Base-by-base conservation (phyloP, 169 alveolate species). In the Eimeria tenella region DNA sequence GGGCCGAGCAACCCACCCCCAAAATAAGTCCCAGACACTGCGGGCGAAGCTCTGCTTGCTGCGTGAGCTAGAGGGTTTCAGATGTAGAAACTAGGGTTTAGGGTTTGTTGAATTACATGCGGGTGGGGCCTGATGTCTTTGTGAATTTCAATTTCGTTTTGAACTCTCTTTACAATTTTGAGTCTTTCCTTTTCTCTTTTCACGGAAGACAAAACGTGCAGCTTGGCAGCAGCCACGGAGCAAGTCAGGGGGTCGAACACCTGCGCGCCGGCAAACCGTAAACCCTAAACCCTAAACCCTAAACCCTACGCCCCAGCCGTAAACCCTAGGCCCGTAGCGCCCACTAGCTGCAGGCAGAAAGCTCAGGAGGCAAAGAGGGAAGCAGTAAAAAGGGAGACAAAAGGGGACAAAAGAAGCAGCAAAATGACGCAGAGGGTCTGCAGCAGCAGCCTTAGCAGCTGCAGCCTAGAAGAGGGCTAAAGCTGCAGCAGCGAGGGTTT, bases 181-280 rank as follows among this genome's bases (percentile, higher is more conserved):
- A 96, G 96, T 55, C 98, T 95, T 89, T 97, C 98, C 42, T 95
- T 96, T 65, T 96, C 97, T 62, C 97, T 95, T 98, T 97, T 97
- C 83, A 97, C 98, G 23, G 97, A 96, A 49, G 98, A 96, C 63
- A 97, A 95, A 23, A 96, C 97, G 94, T 97, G 98, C 52, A 97
- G 96, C 89, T 97, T 97, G 55, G 98, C 99, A 10, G 99, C 99
- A 42, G 97, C 97, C 75, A 97, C 97, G 71, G 96, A 97, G 94
- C 97, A 97, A 23, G 98, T 97, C 73, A 97, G 96, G 53, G 98
- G 97, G 89, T 97, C 98, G 58, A 97, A 96, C 79, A 97, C 95
- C 95, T 93, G 87, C 8, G 23, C 55, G 23, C 89, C 55, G 21
- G 74, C 10, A 50, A 75, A 49, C n/a, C 21, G 3, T 19, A 23